Evolutionary conservation across 2,329 filamentous ascomycete genomes (phyloP), one percentile per base, ranked within the genome.

Genomic region (Huntiella bhutanensis): DNA sequence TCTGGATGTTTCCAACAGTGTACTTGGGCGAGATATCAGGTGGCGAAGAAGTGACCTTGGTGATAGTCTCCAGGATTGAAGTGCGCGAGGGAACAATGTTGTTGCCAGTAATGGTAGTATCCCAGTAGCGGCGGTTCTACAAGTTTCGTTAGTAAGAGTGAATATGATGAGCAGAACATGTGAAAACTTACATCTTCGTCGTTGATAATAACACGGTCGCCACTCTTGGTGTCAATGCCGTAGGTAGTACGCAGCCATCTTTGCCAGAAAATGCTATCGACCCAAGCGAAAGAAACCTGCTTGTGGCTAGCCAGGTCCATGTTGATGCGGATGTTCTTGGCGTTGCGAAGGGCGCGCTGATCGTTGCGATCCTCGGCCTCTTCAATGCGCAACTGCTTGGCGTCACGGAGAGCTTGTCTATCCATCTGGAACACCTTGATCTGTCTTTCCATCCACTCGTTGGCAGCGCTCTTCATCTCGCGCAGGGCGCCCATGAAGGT

Each of bases 361-460:
- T 98, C 91, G 55, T 83, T 80, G 43, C 86, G 81, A 59, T 95
- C 88, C 59, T 95, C 82, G 4, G 91, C 92, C 62, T 98, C 91
- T 60, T 98, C 91, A 47, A 98, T 91, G 41, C 88, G 78, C 52
- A 95, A 69, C 60, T 96, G 86, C 67, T 98, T 98, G 4, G 86
- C 79, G 60, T 96, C 87, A 45, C 91, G 80, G 42, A 95, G 70
- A 61, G 94, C 91, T 64, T 95, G 85, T 48, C 88, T 73, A 63
- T 96, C 88, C 12, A 92, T 75, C 60, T 94, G 84, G 69, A 94
- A 95, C 35, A 85, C 71, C 54, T 88, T 79, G 13, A 84, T 81
- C 62, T 95, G 84, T 64, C 92, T 91, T 60, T 96, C 88, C 74
- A 96, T 94, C 87, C 91, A 98, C 61, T 96, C 91, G 51, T 87